Evolutionary conservation across 768 basidiomycete genomes (phyloP), one percentile per base, ranked within the genome.

Genomic region (Lactarius indigo): DNA sequence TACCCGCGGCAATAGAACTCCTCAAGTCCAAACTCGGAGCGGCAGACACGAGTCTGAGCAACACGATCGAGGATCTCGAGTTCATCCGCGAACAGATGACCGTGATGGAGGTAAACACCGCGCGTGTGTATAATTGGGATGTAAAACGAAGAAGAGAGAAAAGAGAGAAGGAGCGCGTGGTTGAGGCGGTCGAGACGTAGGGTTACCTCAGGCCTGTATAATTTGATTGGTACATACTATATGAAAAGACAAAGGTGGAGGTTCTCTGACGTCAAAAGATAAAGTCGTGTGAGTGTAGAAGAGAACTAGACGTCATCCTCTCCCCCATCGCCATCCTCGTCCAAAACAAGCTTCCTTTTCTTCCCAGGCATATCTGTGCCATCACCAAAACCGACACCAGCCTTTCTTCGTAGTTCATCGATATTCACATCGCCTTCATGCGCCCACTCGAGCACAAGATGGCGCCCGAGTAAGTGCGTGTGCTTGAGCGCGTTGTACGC

Each of bases 91-190:
- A 98, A 74, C 97, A 99, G 76, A 82, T 95, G 61, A 98, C 97
- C 5, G 86, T 97, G 12, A 97, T 98, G 92, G 96, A 99, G 74
- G 86, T 87, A 47, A 98, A 98, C 74, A 95, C 92, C 15, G 96
- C 96, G 6, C 82, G 96, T 42, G 89, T 96, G 61, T 98, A 96
- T 75, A 99, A 98, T 74, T 96, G 91, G 90, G 94, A 96, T 74
- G 94, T 96, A 33, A 93, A 92, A 75, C 78, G 88, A 70, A 80
- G 94, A 75, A 78, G 92, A 75, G 88, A 88, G 57, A 61, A 15
- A 54, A 60, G 60, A 28, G 70, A 66, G 47, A 69, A 57, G 13
- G 66, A 68, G 10, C 60, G 42, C 26, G 17, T 33, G 20, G 39
- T 41, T 20, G 63, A 57, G 3, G 18, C n/a, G 15, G 37, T 33